Conservation (phyloP, 331 rosid species). For the Prunus yedoensis region DNA sequence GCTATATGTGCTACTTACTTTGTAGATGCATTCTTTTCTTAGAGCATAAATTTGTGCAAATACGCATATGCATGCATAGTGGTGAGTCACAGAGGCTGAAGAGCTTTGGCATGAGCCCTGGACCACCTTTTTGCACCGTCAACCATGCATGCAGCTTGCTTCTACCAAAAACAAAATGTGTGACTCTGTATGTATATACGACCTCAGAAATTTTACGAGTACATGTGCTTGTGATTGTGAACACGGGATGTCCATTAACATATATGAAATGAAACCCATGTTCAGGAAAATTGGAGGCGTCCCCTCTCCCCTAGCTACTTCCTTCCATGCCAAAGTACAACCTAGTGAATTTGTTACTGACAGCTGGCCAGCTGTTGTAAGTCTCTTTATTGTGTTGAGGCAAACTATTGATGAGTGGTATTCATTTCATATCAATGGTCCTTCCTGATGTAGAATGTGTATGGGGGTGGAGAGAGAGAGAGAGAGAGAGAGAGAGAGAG, state of each 20-base stretch:
- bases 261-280: background rate
- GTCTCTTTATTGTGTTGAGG: background rate
- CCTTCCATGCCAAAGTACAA: background rate
- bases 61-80: background rate
- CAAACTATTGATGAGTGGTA: background rate
- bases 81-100: background rate
- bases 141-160: background rate
- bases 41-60: too few species aligned
- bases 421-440: too few species aligned
- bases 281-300: background rate
- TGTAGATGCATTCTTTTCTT: too few species aligned
- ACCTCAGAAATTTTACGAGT: background rate
- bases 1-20: background rate
- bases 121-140: slow-evolving; percentile 25
- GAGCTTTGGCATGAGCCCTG: background rate
- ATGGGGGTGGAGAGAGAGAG: too few species aligned
- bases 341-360: background rate
- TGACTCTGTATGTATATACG: background rate
- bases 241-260: slow-evolving; percentile 9
- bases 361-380: background rate
- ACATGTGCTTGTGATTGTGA: background rate
- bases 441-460: too few species aligned
- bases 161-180: slow-evolving; percentile 5
- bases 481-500: too few species aligned
- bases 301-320: too few species aligned